Evolutionary conservation across 108 stramenopile genomes (phyloP).

Genomic region (Nitzschia palea): DNA sequence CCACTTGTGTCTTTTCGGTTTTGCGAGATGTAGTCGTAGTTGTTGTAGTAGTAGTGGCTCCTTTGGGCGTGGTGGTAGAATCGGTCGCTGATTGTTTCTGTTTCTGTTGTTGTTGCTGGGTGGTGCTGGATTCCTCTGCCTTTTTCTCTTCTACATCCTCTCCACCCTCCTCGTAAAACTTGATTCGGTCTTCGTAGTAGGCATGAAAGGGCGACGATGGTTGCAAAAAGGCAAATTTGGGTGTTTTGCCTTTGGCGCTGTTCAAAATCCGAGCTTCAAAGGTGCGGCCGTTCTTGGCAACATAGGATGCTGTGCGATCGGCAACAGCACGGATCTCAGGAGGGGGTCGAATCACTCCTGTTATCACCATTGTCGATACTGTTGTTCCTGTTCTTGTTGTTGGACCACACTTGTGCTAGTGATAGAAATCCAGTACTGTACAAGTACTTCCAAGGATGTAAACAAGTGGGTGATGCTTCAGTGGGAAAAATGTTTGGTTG

Average conservation of each 20-base stretch:
- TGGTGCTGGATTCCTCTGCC: constrained; percentile 17
- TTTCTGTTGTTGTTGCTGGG: constrained; percentile 32
- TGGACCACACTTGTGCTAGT: no score
- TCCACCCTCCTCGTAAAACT: constrained; percentile 69
- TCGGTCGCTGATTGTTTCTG: constrained; percentile 34
- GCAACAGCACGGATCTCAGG: constrained; percentile 97
- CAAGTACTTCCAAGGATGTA: no score
- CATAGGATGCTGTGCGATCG: constrained; percentile 95
- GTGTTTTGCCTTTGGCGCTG: constrained; percentile 82
- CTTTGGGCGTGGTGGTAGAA: constrained; percentile 1
- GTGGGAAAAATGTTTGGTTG: no score
- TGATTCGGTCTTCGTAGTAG: constrained; percentile 95
- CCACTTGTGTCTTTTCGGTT: constrained; percentile 47
- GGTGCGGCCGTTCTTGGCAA: constrained; percentile 94
- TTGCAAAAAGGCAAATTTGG: constrained; percentile 97
- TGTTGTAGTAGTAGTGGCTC: background rate
- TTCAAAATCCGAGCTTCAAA: constrained; percentile 88
- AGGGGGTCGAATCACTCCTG: constrained; percentile 92
- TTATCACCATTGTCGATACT: constrained; percentile 79
- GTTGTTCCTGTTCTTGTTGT: no score
- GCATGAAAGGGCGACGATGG: constrained; percentile 92
- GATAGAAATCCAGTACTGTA: no score
- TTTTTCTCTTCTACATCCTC: constrained; percentile 67
- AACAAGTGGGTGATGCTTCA: no score
- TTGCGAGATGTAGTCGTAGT: constrained; percentile 7